These are phyloP conservation scores for Lecanicillium sp. DNA, from an alignment of 2,329 filamentous ascomycete genomes.

Conservation along the genomic window DNA sequence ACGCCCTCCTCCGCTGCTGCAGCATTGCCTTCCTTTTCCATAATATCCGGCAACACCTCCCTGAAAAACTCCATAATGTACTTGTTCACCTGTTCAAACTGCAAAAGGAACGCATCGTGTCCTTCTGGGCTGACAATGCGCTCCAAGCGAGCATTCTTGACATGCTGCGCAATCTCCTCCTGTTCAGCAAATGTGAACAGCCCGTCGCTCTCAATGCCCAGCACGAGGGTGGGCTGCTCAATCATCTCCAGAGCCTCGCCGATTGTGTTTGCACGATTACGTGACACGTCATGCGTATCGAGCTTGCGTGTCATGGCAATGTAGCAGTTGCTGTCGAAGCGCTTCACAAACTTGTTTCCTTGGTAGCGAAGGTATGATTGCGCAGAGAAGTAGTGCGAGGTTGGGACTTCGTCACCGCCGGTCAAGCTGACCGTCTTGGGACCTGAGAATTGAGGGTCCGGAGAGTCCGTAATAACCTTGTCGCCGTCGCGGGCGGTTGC, in stretches of 20 bases:
- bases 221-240: slow-evolving; percentile 79
- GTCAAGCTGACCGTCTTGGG: slow-evolving; percentile 44
- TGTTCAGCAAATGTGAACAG: slow-evolving; percentile 97
- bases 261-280: slow-evolving; percentile 61
- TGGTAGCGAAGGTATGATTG: slow-evolving; percentile 97
- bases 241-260: slow-evolving; percentile 72
- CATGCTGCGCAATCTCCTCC: slow-evolving; percentile 76
- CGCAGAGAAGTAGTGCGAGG: slow-evolving; percentile 90
- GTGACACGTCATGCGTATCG: slow-evolving; percentile 91
- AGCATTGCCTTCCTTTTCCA: slow-evolving; percentile 51
- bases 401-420: slow-evolving; percentile 43
- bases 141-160: slow-evolving; percentile 69
- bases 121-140: slow-evolving; percentile 92
- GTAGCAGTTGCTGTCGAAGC: slow-evolving; percentile 98
- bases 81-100: slow-evolving; percentile 94
- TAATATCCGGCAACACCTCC: slow-evolving; percentile 80
- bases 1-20: slow-evolving; percentile 43
- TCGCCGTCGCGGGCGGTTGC: neutral
- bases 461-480: slow-evolving; percentile 16
- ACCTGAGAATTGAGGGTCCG: slow-evolving; percentile 63
- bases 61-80: slow-evolving; percentile 80
- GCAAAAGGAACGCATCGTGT: slow-evolving; percentile 90
- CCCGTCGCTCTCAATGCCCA: slow-evolving; percentile 93
- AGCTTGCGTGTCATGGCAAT: slow-evolving; percentile 97
- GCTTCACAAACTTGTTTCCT: slow-evolving; percentile 90